Percentiles rank a stretch among this genome's conserved stretches.
Evolutionary conservation across 2,329 filamentous ascomycete genomes (phyloP).

Genomic region (Chlorencoelia australis): DNA sequence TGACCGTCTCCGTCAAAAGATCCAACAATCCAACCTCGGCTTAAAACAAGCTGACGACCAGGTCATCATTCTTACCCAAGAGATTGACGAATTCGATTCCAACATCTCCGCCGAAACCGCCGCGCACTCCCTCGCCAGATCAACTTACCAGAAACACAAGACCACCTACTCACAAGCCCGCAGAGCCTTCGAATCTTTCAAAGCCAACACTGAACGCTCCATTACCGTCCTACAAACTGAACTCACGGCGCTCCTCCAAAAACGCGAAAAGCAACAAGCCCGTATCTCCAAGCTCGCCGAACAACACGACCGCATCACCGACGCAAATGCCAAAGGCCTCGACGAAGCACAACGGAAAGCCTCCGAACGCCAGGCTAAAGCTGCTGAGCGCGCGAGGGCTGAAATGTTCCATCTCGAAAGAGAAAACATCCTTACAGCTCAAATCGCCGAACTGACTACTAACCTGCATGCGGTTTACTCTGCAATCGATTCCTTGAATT

Average conservation of each 20-base stretch:
- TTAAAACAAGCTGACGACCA: slow-evolving; percentile 56
- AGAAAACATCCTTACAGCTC: slow-evolving; percentile 8
- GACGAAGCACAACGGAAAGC: slow-evolving; percentile 27
- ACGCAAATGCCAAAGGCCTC: slow-evolving; percentile 51
- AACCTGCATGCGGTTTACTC: background rate
- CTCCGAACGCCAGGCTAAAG: slow-evolving; percentile 21
- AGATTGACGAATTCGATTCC: slow-evolving; percentile 57
- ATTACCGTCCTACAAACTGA: slow-evolving; percentile 55
- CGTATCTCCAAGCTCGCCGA: slow-evolving; percentile 64
- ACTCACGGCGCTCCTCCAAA: slow-evolving; percentile 50
- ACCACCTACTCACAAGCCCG: slow-evolving; percentile 34
- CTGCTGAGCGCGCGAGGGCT: slow-evolving; percentile 19
- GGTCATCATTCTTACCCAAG: slow-evolving; percentile 40
- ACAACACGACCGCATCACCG: slow-evolving; percentile 59
- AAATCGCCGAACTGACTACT: slow-evolving; percentile 2
- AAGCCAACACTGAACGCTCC: slow-evolving; percentile 51
- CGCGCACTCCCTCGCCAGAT: slow-evolving; percentile 41
- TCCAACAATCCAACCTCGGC: slow-evolving; percentile 64
- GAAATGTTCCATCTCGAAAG: slow-evolving; percentile 16
- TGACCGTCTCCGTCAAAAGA: slow-evolving; percentile 65
- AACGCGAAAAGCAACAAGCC: slow-evolving; percentile 61
- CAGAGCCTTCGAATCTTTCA: slow-evolving; percentile 49
- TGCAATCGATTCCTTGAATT: background rate
- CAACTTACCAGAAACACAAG: slow-evolving; percentile 40
- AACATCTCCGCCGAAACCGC: slow-evolving; percentile 45